Base-by-base conservation (phyloP, 2,329 filamentous ascomycete species). In the Cephalotrichum gorgonifer region DNA sequence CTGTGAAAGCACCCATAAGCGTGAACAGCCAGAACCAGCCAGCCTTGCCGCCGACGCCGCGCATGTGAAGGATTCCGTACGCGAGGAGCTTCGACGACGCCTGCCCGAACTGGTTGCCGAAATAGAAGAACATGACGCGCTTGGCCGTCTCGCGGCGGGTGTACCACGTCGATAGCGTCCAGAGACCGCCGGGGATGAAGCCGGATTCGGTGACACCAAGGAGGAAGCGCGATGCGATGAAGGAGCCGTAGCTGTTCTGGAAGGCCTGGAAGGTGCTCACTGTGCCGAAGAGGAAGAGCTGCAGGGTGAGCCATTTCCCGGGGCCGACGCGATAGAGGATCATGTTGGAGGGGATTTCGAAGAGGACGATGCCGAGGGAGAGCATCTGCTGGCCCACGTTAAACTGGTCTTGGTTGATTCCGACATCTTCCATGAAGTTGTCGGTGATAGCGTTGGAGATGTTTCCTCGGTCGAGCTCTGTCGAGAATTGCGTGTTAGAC, bases 61-160 rank as follows among this genome's bases (percentile, higher is more conserved):
- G 63, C 83, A 87, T 86, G 28, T 79, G 67, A 4, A 74, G 74
- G 50, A 87, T 86, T 0, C 77, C 83, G 0, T 81, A 81, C 0
- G 83, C 83, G 1, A 87, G 69, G 1, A 87, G 71, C 2, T 68
- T 67, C 0, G 63, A 62, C 8, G 60, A 63, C 1, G 67, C 70
- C 22, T 61, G 60, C 0, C 68, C 69, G 14, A 65, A 54, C 52
- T 68, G 64, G 44, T 70, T 73, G 2, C 71, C 70, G 17, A 73
- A 62, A 48, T 71, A 73, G 54, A 67, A 73, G 49, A 60, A 62
- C 11, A 68, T 64, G 47, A 73, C 70, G 2, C 71, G 59, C 55
- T 70, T 72, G 44, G 66, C 69, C 0, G 66, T 72, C 51, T 74
- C 70, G 7, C 63, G 60, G 3, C 62, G 62, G 26, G 69, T 74